Percentiles rank a stretch among this genome's conserved stretches.
Evolutionary conservation across 176 grass and related monocot genomes (phyloP).

Genomic region (Aegilops umbellulata): DNA sequence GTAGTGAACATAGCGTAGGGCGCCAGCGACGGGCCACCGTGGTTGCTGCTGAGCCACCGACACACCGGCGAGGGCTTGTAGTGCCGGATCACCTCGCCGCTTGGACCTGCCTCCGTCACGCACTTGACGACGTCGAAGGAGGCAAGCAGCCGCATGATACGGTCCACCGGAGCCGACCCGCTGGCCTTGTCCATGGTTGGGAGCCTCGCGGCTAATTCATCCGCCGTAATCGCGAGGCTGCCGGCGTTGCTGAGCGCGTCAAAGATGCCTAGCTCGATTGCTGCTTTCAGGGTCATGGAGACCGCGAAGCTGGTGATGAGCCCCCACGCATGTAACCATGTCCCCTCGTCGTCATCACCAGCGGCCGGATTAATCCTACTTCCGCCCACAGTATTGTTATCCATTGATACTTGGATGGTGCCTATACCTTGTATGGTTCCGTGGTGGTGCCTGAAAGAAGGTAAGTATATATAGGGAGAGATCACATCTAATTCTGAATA

Average conservation of each 20-base stretch:
- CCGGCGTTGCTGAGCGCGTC: not conserved
- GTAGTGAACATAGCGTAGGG: not conserved
- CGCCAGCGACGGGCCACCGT: not conserved
- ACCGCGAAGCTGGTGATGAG: not conserved
- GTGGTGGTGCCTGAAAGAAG: too few species aligned
- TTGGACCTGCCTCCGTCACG: not conserved
- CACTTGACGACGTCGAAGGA: not conserved
- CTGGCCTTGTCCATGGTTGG: not conserved
- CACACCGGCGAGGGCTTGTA: not conserved
- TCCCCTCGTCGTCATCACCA: not conserved
- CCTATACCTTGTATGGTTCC: too few species aligned
- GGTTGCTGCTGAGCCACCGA: not conserved
- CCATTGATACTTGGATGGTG: too few species aligned
- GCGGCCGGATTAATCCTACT: not conserved
- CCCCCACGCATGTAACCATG: not conserved
- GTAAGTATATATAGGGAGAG: too few species aligned
- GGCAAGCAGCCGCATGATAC: not conserved
- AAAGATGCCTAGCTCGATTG: not conserved
- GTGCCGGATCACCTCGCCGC: not conserved
- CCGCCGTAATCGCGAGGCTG: not conserved
- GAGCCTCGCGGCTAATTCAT: not conserved
- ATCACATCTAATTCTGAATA: too few species aligned
- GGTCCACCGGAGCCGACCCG: not conserved
- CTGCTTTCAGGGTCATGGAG: constrained; percentile 1
- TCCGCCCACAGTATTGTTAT: too few species aligned